These are phyloP conservation scores for Entelexis paramagnoliae DNA, from an alignment of 1,139 yeast species.

Conservation along the genomic window DNA sequence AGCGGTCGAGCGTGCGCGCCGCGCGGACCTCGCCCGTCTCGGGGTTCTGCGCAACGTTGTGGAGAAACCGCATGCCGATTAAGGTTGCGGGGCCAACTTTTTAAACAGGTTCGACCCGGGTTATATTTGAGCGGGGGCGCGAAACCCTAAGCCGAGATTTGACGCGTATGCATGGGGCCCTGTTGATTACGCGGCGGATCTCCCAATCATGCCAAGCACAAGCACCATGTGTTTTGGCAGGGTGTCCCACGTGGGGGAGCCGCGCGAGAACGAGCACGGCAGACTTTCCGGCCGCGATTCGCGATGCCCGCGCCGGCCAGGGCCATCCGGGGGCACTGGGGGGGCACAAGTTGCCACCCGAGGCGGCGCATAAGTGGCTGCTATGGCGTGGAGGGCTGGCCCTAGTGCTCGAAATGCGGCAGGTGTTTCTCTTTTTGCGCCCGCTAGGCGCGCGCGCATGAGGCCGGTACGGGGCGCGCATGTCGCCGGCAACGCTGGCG, in stretches of 20 bases:
- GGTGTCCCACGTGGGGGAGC: background rate
- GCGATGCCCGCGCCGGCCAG: too few species aligned
- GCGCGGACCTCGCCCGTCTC: background rate
- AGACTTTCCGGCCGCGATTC: too few species aligned
- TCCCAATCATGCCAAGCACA: constrained; percentile 1
- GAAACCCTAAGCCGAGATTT: background rate
- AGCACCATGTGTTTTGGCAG: background rate
- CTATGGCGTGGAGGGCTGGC: too few species aligned
- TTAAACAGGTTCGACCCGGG: background rate
- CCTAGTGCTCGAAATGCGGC: too few species aligned
- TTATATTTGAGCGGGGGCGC: background rate
- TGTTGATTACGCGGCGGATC: constrained; percentile 1
- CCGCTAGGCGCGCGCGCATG: too few species aligned
- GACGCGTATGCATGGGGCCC: background rate
- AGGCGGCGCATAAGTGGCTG: too few species aligned
- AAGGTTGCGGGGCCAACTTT: background rate
- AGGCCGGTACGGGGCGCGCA: too few species aligned
- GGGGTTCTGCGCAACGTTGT: background rate
- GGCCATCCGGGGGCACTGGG: too few species aligned
- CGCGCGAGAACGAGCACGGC: too few species aligned
- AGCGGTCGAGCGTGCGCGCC: constrained; percentile 14
- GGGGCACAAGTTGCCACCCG: too few species aligned
- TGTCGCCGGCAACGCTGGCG: too few species aligned
- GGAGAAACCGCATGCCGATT: background rate
- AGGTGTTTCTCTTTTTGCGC: too few species aligned